Evolutionary conservation across 148 eudicot species (phyloP).

Genomic region (Limonium bicolor): DNA sequence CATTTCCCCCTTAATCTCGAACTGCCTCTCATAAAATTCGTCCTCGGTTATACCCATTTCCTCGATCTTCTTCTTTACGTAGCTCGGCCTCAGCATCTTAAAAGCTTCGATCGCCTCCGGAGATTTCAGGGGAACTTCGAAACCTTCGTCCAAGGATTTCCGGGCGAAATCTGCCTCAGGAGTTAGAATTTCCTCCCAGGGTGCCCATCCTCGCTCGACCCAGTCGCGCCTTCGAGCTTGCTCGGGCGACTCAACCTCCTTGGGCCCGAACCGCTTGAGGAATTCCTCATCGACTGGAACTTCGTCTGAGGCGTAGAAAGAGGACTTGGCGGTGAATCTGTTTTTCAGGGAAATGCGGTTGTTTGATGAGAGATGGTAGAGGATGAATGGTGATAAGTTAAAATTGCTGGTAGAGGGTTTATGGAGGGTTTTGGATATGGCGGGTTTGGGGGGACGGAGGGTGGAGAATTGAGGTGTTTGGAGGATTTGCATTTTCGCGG

Average conservation of each 20-base stretch:
- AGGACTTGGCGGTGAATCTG: slow-evolving; percentile 4
- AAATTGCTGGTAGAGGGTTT: slow-evolving; percentile 21
- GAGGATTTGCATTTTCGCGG: slow-evolving; percentile 47
- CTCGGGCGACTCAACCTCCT: slow-evolving; percentile 51
- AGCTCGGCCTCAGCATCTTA: slow-evolving; percentile 68
- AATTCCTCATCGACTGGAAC: slow-evolving; percentile 78
- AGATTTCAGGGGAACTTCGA: slow-evolving; percentile 51
- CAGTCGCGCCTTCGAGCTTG: slow-evolving; percentile 81
- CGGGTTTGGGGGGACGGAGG: slow-evolving; percentile 1
- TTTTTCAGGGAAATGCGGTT: background rate
- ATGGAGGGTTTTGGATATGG: slow-evolving; percentile 19
- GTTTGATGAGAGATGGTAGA: background rate
- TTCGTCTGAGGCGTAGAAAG: slow-evolving; percentile 47
- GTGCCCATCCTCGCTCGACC: slow-evolving; percentile 93
- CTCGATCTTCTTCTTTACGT: slow-evolving; percentile 55
- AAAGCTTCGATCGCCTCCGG: slow-evolving; percentile 90
- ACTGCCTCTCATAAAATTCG: slow-evolving; percentile 69
- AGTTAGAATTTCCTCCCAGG: slow-evolving; percentile 87
- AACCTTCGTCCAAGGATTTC: slow-evolving; percentile 70
- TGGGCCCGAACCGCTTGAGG: slow-evolving; percentile 49
- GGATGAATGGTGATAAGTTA: background rate
- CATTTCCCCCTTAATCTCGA: slow-evolving; percentile 65
- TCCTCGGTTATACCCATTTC: slow-evolving; percentile 81
- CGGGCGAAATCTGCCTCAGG: slow-evolving; percentile 84
- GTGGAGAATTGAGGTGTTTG: slow-evolving; percentile 26